These are phyloP conservation scores for Claviceps africana DNA, from an alignment of 2,329 filamentous ascomycete genomes.

Conservation along the genomic window DNA sequence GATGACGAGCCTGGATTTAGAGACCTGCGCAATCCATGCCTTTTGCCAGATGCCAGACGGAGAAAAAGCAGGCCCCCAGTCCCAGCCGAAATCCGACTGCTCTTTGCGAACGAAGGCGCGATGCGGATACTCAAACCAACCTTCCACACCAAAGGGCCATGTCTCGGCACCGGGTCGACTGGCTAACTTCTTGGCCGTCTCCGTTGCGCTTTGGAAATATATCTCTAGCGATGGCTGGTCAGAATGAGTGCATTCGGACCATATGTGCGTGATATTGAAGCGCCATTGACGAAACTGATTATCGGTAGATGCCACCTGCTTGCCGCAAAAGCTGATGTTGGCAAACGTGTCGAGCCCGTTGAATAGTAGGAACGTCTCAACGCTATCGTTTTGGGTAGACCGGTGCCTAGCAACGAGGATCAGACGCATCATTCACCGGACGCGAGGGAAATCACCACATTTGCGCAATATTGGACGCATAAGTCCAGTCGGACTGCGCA, in stretches of 20 bases:
- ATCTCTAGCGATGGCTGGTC: conserved; percentile 7
- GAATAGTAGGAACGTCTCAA: conserved; percentile 41
- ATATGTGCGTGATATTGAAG: conserved; percentile 37
- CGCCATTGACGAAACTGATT: conserved; percentile 51
- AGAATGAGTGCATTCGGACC: conserved; percentile 14
- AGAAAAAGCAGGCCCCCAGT: conserved; percentile 47
- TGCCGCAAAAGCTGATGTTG: conserved; percentile 38
- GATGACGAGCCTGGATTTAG: neutral
- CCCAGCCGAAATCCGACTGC: conserved; percentile 51
- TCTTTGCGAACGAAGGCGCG: conserved; percentile 37
- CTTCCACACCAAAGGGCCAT: conserved; percentile 3
- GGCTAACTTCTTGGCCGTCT: conserved; percentile 5
- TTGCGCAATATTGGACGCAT: conserved; percentile 31
- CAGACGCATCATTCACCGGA: neutral
- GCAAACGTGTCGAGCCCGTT: conserved; percentile 49
- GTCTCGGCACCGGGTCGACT: conserved; percentile 4
- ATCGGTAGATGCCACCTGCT: conserved; percentile 40
- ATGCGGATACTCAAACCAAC: conserved; percentile 10
- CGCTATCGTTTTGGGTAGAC: conserved; percentile 13
- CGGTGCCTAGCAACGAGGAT: conserved; percentile 1
- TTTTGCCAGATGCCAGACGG: conserved; percentile 50
- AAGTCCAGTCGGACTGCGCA: conserved; percentile 41
- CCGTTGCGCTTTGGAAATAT: conserved; percentile 12
- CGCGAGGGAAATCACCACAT: conserved; percentile 17
- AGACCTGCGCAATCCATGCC: conserved; percentile 36